Evolutionary conservation across 2,329 filamentous ascomycete species (phyloP), one percentile per base, ranked within the genome.

Genomic region (Hypoxylon sp.): DNA sequence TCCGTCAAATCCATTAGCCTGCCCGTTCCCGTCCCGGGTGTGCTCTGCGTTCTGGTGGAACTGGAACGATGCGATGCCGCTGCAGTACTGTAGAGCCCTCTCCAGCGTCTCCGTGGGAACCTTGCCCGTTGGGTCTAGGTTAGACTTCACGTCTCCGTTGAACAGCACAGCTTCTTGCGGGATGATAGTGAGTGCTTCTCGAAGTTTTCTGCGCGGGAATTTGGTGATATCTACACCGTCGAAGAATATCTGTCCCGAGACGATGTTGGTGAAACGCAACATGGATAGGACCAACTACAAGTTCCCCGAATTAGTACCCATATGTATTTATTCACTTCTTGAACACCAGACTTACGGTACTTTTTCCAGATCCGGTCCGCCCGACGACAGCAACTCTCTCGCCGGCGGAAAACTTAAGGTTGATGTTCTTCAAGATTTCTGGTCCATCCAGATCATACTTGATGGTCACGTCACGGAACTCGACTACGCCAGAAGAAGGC

Each of bases 331-430:
- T 32, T 19, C 24, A 10, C 20, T 19, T 3, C 10, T 10, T 17
- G 11, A 22, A 6, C 34, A n/a, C 17, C 62, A 50, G 46, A 75
- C 81, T 75, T 73, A 94, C 84, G 0, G 92, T 96, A 52, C 89
- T 93, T 77, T 97, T 97, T 3, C 93, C 93, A 4, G 90, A 93
- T 0, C 91, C 89, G 0, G 92, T 96, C 8, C 92, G 87, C 1
- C 93, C 93, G 10, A 94, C 90, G 19, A 97, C 84, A 0, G 92
- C 92, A 0, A 91, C 91, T 52, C 90, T 89, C 56, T 91, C 90
- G 0, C 92, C 91, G 0, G 89, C 90, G 11, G 78, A 79, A 64
- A 86, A 83, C 32, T 79, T 80, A 46, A 86, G 77, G 62, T 80
- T 84, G 54, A 86, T 75, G 32, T 83, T 74, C 22, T 81, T 82